These are phyloP conservation scores for Ceratobasidium sp. DNA, from an alignment of 1,284 basidiomycete genomes.

Conservation along the genomic window DNA sequence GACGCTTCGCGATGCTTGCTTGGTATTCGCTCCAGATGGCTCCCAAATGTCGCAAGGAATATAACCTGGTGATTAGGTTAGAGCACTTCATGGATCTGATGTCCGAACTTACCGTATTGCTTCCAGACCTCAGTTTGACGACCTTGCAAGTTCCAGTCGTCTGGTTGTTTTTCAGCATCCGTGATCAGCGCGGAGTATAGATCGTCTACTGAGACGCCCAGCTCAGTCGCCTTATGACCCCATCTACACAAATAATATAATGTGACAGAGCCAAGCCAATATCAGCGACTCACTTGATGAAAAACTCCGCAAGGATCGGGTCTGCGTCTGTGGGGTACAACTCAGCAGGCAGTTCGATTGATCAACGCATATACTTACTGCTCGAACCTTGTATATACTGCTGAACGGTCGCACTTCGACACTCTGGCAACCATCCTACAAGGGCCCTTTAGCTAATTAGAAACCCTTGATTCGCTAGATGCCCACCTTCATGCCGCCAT, in stretches of 20 bases:
- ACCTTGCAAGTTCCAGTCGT: slow-evolving; percentile 70
- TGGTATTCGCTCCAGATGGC: slow-evolving; percentile 63
- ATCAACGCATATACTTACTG: slow-evolving; percentile 53
- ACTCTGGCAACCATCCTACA: slow-evolving; percentile 68
- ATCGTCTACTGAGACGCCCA: slow-evolving; percentile 58
- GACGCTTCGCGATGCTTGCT: slow-evolving; percentile 65
- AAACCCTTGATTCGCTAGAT: not conserved
- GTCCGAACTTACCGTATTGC: slow-evolving; percentile 51
- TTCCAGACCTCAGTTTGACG: slow-evolving; percentile 67
- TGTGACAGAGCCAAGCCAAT: not conserved
- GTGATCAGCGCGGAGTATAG: slow-evolving; percentile 63
- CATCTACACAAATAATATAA: not conserved
- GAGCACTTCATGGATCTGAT: not conserved
- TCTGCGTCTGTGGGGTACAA: slow-evolving; percentile 58
- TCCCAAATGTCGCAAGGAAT: slow-evolving; percentile 62
- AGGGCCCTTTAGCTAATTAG: not conserved
- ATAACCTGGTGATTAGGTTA: slow-evolving; percentile 53
- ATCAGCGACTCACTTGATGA: slow-evolving; percentile 61
- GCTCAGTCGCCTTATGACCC: slow-evolving; percentile 53
- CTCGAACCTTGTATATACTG: slow-evolving; percentile 69
- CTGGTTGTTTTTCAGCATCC: slow-evolving; percentile 64
- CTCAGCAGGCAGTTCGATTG: not conserved
- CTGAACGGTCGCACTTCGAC: slow-evolving; percentile 59
- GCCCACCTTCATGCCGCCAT: slow-evolving; percentile 66
- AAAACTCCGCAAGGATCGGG: slow-evolving; percentile 69